A percentile compares a stretch with the other conserved stretches of the same genome.
phyloP scores from a whole-genome alignment of 192 early-diverging fungal genomes.

The Funneliformis geosporum region DNA sequence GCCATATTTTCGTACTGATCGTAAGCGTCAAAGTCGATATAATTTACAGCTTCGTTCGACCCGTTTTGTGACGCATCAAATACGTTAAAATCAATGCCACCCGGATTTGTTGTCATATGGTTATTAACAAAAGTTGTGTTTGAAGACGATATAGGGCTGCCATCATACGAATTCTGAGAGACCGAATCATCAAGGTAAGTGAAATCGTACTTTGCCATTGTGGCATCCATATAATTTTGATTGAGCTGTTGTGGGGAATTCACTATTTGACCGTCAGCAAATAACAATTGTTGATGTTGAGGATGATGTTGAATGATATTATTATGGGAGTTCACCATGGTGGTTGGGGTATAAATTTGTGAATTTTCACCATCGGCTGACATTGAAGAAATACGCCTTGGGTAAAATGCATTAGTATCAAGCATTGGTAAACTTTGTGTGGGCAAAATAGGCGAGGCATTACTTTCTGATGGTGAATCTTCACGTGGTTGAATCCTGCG shows the following conservation, averaged over 20 bases:
- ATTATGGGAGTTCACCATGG: neutral
- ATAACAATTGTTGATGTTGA: slow-evolving; percentile 20
- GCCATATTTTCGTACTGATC: slow-evolving; percentile 12
- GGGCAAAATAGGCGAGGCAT: neutral
- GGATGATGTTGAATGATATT: neutral
- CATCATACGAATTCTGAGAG: slow-evolving; percentile 14
- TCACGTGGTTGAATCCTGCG: slow-evolving; percentile 11
- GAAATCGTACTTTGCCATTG: slow-evolving; percentile 19
- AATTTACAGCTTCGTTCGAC: neutral
- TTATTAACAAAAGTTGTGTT: neutral
- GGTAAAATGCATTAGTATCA: neutral
- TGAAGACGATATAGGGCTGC: neutral
- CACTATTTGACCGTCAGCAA: neutral
- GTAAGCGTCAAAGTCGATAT: neutral
- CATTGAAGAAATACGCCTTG: slow-evolving; percentile 1
- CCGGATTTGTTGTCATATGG: neutral
- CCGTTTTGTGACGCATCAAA: slow-evolving; percentile 3
- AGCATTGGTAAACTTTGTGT: slow-evolving; percentile 14
- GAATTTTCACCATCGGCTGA: slow-evolving; percentile 24
- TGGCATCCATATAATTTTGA: slow-evolving; percentile 5
- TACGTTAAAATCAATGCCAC: slow-evolving; percentile 20
- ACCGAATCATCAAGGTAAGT: neutral
- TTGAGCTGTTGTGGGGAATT: neutral
- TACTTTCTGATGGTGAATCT: neutral
- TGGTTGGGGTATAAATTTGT: neutral